phyloP scores from a whole-genome alignment of 2,329 filamentous ascomycete genomes.

The Fusarium falciforme region DNA sequence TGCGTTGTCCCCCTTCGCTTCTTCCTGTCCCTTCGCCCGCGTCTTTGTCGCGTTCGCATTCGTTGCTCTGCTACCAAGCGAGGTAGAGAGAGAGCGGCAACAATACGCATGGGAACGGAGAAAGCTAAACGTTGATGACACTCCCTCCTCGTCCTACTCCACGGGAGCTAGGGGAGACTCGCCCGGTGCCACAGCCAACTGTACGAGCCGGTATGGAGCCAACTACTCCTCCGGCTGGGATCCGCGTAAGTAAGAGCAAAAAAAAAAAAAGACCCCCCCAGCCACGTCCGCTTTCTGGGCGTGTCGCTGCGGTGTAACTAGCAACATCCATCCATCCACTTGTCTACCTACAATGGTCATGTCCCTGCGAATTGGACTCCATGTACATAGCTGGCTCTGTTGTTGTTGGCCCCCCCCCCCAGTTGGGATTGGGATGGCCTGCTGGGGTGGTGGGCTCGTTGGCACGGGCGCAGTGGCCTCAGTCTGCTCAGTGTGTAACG shows the following conservation, averaged over 20 bases:
- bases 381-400: neutral
- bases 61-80: neutral
- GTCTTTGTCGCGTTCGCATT: neutral
- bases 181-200: slow-evolving; percentile 3
- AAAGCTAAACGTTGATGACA: neutral
- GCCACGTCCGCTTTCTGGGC: neutral
- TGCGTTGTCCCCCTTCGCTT: slow-evolving; percentile 1
- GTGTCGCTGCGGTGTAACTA: slow-evolving; percentile 6
- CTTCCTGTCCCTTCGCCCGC: neutral
- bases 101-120: slow-evolving; percentile 1
- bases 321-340: neutral
- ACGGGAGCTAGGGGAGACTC: slow-evolving; percentile 13
- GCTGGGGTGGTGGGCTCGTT: slow-evolving; percentile 9
- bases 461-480: slow-evolving; percentile 5
- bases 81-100: neutral
- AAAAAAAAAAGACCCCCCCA: slow-evolving; percentile 4
- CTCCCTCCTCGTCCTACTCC: neutral
- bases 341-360: neutral
- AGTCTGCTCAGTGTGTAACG: slow-evolving; percentile 25
- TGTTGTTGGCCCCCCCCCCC: neutral
- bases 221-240: slow-evolving; percentile 20
- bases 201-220: slow-evolving; percentile 24
- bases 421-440: neutral
- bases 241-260: slow-evolving; percentile 29
- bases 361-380: slow-evolving; percentile 17